Base-by-base conservation (phyloP, 805 yeast genomes). In the Grigorovia yakushimaensis region DNA sequence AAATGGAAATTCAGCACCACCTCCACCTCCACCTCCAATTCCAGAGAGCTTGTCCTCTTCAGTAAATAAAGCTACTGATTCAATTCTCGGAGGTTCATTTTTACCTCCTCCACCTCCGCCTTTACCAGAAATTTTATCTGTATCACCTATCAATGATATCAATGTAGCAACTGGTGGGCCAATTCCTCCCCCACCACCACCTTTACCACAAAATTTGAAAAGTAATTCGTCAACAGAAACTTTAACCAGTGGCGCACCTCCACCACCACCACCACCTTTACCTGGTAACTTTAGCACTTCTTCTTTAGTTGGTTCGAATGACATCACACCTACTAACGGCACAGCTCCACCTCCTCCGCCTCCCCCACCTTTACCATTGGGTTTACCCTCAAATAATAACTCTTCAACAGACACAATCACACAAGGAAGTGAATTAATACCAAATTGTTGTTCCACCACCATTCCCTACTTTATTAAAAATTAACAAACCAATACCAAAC, bases 291-390 rank as follows among this genome's bases (percentile, higher is more conserved):
- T 40, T 20, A 50, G 55, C 7, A 15, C 33, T 10, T 27, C 33
- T 27, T 27, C 33, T n/a, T n/a, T n/a, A n/a, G n/a, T n/a, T n/a
- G n/a, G n/a, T n/a, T n/a, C n/a, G n/a, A n/a, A n/a, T n/a, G n/a
- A n/a, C n/a, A n/a, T n/a, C n/a, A n/a, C n/a, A n/a, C n/a, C n/a
- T n/a, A n/a, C n/a, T n/a, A n/a, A n/a, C n/a, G n/a, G n/a, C n/a
- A n/a, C n/a, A n/a, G 15, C 69, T 8, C 63, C 63, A 13, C 59
- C 55, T 11, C 57, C 60, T 27, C 66, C 72, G 11, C 68, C 67
- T 5, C 65, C 71, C 13, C 68, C 72, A 1, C 68, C 71, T n/a
- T 64, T 68, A 20, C 54, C 55, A 37, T 8, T 13, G 8, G 19
- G 21, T 21, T 41, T 44, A 7, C 30, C 17, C 1, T 21, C 13